Conservation (phyloP, 2,329 filamentous ascomycete species). For the Penicillium sp. region DNA sequence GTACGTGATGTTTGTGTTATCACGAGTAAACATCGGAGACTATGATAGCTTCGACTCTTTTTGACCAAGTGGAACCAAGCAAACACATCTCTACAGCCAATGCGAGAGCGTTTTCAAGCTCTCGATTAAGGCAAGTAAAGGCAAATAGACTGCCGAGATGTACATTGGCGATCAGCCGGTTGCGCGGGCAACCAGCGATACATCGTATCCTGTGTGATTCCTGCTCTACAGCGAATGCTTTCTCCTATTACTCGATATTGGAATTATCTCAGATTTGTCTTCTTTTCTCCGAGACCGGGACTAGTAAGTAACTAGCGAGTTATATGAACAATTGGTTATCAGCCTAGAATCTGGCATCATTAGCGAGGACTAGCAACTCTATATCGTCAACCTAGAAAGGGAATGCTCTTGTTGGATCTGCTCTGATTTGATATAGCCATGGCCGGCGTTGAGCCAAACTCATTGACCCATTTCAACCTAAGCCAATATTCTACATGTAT, state of each 20-base stretch:
- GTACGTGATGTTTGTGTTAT: not conserved
- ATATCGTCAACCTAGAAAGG: not conserved
- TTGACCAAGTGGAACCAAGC: constrained; percentile 10
- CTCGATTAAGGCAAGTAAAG: constrained; percentile 14
- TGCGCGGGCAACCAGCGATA: constrained; percentile 17
- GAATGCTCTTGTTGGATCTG: not conserved
- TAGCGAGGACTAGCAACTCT: not conserved
- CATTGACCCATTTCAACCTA: not conserved
- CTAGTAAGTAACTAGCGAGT: too few relatives aligned
- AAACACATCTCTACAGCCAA: not conserved
- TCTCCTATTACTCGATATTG: too few relatives aligned
- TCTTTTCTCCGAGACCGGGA: too few relatives aligned
- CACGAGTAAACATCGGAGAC: constrained; percentile 1
- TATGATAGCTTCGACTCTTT: not conserved
- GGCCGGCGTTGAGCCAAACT: not conserved
- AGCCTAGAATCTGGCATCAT: too few relatives aligned
- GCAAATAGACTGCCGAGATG: constrained; percentile 15
- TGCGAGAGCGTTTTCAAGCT: constrained; percentile 3
- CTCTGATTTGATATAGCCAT: not conserved
- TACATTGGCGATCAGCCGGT: constrained; percentile 18
- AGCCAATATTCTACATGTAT: not conserved
- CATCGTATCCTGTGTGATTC: not conserved
- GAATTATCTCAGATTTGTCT: too few relatives aligned
- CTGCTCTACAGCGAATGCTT: not conserved
- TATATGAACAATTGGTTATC: too few relatives aligned